Percentiles rank a stretch among this genome's conserved stretches.
Conservation (phyloP, 2,329 filamentous ascomycete genomes). For the Calonectria henricotiae region DNA sequence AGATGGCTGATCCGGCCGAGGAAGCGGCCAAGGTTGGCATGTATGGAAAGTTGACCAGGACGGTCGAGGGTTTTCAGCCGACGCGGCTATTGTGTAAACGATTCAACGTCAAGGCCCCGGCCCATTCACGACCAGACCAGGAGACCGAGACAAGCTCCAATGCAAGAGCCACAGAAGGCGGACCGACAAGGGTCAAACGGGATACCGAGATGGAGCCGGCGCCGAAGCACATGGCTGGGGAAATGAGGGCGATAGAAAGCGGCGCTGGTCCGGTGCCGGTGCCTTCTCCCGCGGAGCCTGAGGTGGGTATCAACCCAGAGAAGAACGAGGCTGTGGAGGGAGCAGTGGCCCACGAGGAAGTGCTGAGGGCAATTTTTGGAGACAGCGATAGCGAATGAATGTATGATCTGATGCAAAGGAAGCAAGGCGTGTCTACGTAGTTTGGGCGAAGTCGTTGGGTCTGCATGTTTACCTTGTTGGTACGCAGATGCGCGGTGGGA, state of each 20-base stretch:
- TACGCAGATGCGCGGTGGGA: not conserved
- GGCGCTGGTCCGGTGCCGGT: slow-evolving; percentile 21
- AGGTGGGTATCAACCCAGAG: slow-evolving; percentile 75
- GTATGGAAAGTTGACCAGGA: slow-evolving; percentile 91
- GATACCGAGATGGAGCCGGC: slow-evolving; percentile 29
- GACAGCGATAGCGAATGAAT: slow-evolving; percentile 80
- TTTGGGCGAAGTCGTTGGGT: not conserved
- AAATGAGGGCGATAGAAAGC: slow-evolving; percentile 42
- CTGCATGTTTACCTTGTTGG: not conserved
- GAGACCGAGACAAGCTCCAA: slow-evolving; percentile 54
- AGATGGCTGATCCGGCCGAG: slow-evolving; percentile 79
- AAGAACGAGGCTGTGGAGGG: slow-evolving; percentile 80
- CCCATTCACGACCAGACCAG: slow-evolving; percentile 73
- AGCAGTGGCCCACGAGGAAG: slow-evolving; percentile 81
- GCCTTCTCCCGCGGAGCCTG: slow-evolving; percentile 45
- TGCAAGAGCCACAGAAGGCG: slow-evolving; percentile 38
- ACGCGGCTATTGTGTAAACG: slow-evolving; percentile 92
- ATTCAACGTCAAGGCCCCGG: slow-evolving; percentile 88
- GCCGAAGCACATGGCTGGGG: slow-evolving; percentile 27
- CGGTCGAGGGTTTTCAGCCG: slow-evolving; percentile 81
- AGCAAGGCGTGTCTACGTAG: slow-evolving; percentile 1
- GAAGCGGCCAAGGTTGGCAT: slow-evolving; percentile 92
- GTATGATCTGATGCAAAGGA: slow-evolving; percentile 7
- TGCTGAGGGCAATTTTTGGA: slow-evolving; percentile 95
- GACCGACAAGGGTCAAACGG: slow-evolving; percentile 37